Evolutionary conservation across 2,329 filamentous ascomycete genomes (phyloP).

Genomic region (Alternaria infectoria): DNA sequence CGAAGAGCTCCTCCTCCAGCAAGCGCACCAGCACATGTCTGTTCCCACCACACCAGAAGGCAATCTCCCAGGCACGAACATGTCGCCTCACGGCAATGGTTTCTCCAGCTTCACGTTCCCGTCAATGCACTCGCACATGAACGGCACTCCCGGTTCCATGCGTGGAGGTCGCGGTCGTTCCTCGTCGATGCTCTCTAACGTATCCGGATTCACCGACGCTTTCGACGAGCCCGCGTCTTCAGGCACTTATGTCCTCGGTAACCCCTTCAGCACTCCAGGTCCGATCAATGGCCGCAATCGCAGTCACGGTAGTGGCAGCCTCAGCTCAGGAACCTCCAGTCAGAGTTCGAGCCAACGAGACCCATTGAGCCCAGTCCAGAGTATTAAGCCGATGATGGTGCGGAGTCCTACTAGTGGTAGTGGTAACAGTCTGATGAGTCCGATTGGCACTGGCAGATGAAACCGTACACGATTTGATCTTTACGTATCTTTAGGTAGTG

Average conservation of each 20-base stretch:
- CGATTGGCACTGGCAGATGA: conserved; percentile 37
- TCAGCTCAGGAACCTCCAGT: conserved; percentile 52
- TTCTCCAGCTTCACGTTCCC: conserved; percentile 49
- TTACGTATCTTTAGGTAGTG: conserved; percentile 28
- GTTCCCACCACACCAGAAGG: conserved; percentile 65
- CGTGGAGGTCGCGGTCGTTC: conserved; percentile 55
- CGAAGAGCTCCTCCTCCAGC: conserved; percentile 51
- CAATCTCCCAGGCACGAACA: conserved; percentile 60
- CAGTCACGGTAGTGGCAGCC: conserved; percentile 58
- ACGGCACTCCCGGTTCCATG: conserved; percentile 43
- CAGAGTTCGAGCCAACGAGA: conserved; percentile 48
- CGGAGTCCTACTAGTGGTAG: conserved; percentile 41
- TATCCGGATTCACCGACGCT: conserved; percentile 59
- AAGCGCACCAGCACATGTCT: conserved; percentile 45
- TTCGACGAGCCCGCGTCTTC: conserved; percentile 45
- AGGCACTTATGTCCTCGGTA: conserved; percentile 36
- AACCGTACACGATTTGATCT: conserved; percentile 19
- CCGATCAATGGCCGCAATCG: conserved; percentile 48
- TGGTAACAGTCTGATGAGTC: conserved; percentile 40
- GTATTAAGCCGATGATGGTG: conserved; percentile 42
- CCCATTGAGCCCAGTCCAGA: conserved; percentile 47
- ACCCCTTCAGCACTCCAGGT: conserved; percentile 49
- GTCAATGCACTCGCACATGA: conserved; percentile 34
- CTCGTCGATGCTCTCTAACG: conserved; percentile 60
- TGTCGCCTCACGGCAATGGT: conserved; percentile 42